Percentiles rank a stretch among this genome's conserved stretches.
These are phyloP conservation scores for Penicillium malachiteum DNA, from an alignment of 495 filamentous ascomycete genomes.

Conservation along the genomic window DNA sequence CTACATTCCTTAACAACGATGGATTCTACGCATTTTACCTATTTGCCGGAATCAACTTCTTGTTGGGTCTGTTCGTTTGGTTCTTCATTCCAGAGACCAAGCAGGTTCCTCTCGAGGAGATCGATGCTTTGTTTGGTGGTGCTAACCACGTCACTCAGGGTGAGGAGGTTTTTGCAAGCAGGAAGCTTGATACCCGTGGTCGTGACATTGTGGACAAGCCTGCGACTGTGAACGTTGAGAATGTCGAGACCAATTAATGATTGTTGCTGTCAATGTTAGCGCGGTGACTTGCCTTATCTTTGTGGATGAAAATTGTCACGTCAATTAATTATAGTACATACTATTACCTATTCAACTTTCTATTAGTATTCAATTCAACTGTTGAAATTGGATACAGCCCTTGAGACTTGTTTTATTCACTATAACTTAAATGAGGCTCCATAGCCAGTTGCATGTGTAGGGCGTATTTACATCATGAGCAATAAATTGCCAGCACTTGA, in stretches of 20 bases:
- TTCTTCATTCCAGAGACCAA: slow-evolving; percentile 77
- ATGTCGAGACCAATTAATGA: slow-evolving; percentile 10
- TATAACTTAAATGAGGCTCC: no score
- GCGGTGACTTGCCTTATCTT: background rate
- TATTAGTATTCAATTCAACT: no score
- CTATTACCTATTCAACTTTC: no score
- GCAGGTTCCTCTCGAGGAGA: slow-evolving; percentile 63
- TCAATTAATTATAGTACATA: no score
- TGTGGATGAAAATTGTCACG: background rate
- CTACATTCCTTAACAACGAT: slow-evolving; percentile 57
- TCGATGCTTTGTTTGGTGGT: slow-evolving; percentile 59
- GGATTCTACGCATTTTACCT: slow-evolving; percentile 56
- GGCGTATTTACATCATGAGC: no score
- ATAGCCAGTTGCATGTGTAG: no score
- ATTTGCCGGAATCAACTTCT: slow-evolving; percentile 53
- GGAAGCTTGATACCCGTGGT: slow-evolving; percentile 23
- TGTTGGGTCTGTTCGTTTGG: slow-evolving; percentile 68
- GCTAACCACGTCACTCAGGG: slow-evolving; percentile 58
- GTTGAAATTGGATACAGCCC: no score
- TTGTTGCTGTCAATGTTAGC: background rate
- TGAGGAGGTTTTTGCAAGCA: slow-evolving; percentile 34
- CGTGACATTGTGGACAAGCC: slow-evolving; percentile 27
- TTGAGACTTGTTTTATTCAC: no score
- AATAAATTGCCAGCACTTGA: no score
- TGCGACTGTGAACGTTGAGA: slow-evolving; percentile 26